phyloP scores from a whole-genome alignment of 2,329 filamentous ascomycete genomes.

The Samsoniella hepiali region DNA sequence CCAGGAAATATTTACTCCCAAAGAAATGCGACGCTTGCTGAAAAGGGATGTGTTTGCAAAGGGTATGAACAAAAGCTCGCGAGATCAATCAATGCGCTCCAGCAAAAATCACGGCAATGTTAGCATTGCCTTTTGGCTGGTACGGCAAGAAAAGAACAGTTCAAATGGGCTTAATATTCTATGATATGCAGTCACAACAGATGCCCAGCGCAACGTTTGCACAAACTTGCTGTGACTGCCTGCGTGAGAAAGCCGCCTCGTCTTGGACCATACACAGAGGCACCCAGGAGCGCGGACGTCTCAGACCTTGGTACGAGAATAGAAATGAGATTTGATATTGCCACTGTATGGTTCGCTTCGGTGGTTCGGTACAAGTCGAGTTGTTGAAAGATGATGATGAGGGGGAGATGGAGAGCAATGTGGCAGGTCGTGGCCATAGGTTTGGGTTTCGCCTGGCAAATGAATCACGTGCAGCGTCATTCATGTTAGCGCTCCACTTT shows the following conservation, averaged over 20 bases:
- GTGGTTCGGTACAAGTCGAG: slow-evolving; percentile 4
- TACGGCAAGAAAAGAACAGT: slow-evolving; percentile 10
- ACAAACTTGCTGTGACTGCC: slow-evolving; percentile 4
- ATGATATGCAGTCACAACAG: slow-evolving; percentile 13
- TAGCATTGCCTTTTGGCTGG: slow-evolving; percentile 14
- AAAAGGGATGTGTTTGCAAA: not conserved
- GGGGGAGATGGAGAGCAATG: not conserved
- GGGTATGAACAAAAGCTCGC: slow-evolving; percentile 10
- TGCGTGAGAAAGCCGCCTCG: not conserved
- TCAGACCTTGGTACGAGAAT: not conserved
- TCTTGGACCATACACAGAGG: not conserved
- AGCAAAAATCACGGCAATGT: slow-evolving; percentile 14
- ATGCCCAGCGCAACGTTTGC: slow-evolving; percentile 5
- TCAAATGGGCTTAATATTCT: slow-evolving; percentile 17
- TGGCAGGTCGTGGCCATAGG: not conserved
- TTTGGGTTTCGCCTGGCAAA: not conserved
- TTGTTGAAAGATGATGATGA: not conserved
- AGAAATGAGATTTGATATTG: not conserved
- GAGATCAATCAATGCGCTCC: slow-evolving; percentile 14
- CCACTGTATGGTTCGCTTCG: not conserved
- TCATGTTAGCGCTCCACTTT: slow-evolving; percentile 1
- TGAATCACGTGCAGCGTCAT: slow-evolving; percentile 10
- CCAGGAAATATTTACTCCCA: slow-evolving; percentile 4
- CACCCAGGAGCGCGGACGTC: not conserved
- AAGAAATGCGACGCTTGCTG: not conserved